Evolutionary conservation across 139 green algal species (phyloP).

Genomic region (Nannochloris sp.): DNA sequence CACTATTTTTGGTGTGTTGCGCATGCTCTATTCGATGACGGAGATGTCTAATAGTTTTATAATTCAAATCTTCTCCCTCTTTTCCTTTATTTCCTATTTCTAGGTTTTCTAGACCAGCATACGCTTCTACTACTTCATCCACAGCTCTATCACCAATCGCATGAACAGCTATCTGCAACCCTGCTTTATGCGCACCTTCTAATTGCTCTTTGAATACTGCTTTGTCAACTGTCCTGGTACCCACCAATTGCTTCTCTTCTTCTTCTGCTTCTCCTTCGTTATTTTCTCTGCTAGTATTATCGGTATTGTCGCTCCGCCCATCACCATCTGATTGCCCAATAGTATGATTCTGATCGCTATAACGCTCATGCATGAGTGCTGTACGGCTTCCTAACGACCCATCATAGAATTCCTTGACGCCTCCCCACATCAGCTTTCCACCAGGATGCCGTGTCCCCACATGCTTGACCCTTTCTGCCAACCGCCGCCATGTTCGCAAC

Average conservation of each 20-base stretch:
- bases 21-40: conserved; percentile 39
- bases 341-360: conserved; percentile 24
- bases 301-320: too few species aligned
- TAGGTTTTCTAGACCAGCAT: too few species aligned
- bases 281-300: background rate
- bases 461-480: conserved; percentile 20
- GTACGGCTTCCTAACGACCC: conserved; percentile 59
- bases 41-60: background rate
- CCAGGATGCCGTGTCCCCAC: conserved; percentile 31
- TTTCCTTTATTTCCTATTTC: too few species aligned
- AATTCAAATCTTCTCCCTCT: too few species aligned
- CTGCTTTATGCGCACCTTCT: background rate
- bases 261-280: too few species aligned
- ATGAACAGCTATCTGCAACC: conserved; percentile 54
- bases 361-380: conserved; percentile 54
- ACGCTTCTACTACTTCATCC: conserved; percentile 50
- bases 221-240: conserved; percentile 7
- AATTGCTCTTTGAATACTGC: conserved; percentile 8
- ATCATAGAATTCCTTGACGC: conserved; percentile 69
- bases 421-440: conserved; percentile 48
- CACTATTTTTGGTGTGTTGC: conserved; percentile 49
- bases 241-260: too few species aligned
- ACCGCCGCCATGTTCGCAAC: conserved; percentile 24
- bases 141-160: conserved; percentile 69
- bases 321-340: too few species aligned